These are phyloP conservation scores for Xerocomellus amylosporus DNA, from an alignment of 768 basidiomycete genomes.

Conservation along the genomic window DNA sequence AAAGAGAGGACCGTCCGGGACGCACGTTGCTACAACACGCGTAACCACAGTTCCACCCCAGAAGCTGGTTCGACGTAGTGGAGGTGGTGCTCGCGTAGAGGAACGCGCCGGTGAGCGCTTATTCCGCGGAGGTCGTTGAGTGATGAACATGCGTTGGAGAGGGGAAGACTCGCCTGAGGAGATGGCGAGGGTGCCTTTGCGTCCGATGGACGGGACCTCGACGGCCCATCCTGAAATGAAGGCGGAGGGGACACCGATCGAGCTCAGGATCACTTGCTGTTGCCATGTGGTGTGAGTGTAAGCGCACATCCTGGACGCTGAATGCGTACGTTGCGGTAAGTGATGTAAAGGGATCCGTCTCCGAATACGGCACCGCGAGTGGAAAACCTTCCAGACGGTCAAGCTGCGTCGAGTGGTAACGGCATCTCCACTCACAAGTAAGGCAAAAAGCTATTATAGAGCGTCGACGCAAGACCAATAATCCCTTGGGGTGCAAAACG, in stretches of 20 bases:
- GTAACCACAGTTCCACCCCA: slow-evolving; percentile 82
- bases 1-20: slow-evolving; percentile 4
- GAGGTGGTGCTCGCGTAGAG: slow-evolving; percentile 76
- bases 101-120: slow-evolving; percentile 71
- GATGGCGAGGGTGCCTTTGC: slow-evolving; percentile 63
- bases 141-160: slow-evolving; percentile 27
- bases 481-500: slow-evolving; percentile 42
- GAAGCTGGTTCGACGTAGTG: slow-evolving; percentile 58
- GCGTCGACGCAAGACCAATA: slow-evolving; percentile 71
- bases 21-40: slow-evolving; percentile 59
- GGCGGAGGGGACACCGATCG: slow-evolving; percentile 68
- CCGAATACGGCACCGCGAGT: slow-evolving; percentile 67
- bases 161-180: slow-evolving; percentile 52
- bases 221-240: slow-evolving; percentile 71
- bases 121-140: slow-evolving; percentile 47
- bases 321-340: slow-evolving; percentile 62
- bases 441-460: slow-evolving; percentile 56
- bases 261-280: slow-evolving; percentile 68
- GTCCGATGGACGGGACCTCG: slow-evolving; percentile 59
- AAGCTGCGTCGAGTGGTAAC: neutral
- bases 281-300: neutral
- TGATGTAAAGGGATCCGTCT: slow-evolving; percentile 65
- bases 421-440: slow-evolving; percentile 41
- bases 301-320: no score
- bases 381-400: slow-evolving; percentile 41